Percentiles rank a stretch among this genome's conserved stretches.
Conservation (phyloP, 805 yeast genomes). For the Hanseniaspora taiwanica region DNA sequence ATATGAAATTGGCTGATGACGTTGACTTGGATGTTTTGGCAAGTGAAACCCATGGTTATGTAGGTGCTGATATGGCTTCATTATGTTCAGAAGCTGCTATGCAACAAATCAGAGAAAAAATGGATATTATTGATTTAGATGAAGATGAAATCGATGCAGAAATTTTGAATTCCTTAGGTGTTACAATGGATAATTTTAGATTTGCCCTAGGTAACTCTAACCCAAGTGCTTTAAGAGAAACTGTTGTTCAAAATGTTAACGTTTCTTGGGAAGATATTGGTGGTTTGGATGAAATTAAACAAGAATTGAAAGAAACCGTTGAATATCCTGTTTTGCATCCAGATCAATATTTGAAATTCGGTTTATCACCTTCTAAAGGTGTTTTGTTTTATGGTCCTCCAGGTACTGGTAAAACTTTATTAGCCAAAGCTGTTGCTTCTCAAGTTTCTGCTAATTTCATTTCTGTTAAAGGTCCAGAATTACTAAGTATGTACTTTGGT, state of each 20-base stretch:
- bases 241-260: conserved; percentile 96
- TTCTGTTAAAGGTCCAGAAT: conserved; percentile 93
- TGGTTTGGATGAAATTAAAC: conserved; percentile 91
- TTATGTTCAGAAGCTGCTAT: conserved; percentile 99
- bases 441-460: conserved; percentile 98
- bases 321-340: conserved; percentile 98
- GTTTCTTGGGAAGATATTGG: conserved; percentile 99
- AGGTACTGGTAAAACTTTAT: conserved; percentile 98
- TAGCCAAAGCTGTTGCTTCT: conserved; percentile 98
- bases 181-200: conserved; percentile 97
- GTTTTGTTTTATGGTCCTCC: conserved; percentile 99
- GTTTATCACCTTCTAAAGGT: conserved; percentile 96
- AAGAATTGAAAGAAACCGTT: conserved; percentile 95
- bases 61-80: conserved; percentile 97
- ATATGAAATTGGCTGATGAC: conserved; percentile 91
- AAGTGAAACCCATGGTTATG: conserved; percentile 97
- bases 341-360: conserved; percentile 96
- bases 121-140: conserved; percentile 93
- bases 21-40: conserved; percentile 95
- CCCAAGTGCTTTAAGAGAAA: conserved; percentile 98
- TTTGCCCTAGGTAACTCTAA: conserved; percentile 96
- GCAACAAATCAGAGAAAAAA: conserved; percentile 99
- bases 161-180: conserved; percentile 89
- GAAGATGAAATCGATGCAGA: conserved; percentile 97
- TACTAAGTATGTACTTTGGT: conserved; percentile 98